phyloP scores from a whole-genome alignment of 2,329 filamentous ascomycete genomes.

The Beauveria rudraprayagi region DNA sequence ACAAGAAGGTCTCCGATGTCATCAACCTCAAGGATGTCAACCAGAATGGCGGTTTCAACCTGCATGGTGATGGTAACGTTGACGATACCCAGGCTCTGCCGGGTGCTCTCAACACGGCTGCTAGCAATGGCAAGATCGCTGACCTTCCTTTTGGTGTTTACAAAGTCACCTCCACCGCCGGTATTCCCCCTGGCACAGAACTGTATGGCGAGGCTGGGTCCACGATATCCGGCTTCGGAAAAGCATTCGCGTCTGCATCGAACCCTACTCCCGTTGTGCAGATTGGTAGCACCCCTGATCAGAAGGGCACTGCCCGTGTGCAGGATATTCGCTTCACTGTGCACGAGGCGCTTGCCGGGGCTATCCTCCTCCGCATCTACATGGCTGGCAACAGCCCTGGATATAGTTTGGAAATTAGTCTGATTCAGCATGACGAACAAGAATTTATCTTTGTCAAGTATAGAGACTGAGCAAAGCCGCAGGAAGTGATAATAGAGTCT shows the following conservation, averaged over 20 bases:
- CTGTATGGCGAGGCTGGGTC: conserved; percentile 9
- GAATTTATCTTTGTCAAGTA: background rate
- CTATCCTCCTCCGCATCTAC: conserved; percentile 39
- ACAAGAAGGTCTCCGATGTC: conserved; percentile 25
- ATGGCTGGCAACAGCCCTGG: conserved; percentile 36
- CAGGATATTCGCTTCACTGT: conserved; percentile 46
- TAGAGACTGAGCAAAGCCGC: background rate
- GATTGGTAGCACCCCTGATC: conserved; percentile 24
- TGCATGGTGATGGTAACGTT: conserved; percentile 42
- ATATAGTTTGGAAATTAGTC: background rate
- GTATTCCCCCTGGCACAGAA: conserved; percentile 32
- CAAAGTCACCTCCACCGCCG: conserved; percentile 38
- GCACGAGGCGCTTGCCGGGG: conserved; percentile 33
- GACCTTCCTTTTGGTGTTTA: conserved; percentile 52
- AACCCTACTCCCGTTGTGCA: conserved; percentile 10
- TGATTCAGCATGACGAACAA: background rate
- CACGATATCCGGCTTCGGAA: conserved; percentile 5
- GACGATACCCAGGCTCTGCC: conserved; percentile 56
- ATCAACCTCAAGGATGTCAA: conserved; percentile 22
- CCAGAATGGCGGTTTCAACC: conserved; percentile 9
- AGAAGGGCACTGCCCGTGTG: conserved; percentile 42
- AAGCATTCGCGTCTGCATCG: conserved; percentile 3
- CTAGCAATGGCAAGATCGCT: conserved; percentile 38
- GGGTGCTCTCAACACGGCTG: conserved; percentile 43
- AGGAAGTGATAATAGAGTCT: background rate